Conservation (phyloP, 805 yeast species). For the Kluyveromyces aestuarii region DNA sequence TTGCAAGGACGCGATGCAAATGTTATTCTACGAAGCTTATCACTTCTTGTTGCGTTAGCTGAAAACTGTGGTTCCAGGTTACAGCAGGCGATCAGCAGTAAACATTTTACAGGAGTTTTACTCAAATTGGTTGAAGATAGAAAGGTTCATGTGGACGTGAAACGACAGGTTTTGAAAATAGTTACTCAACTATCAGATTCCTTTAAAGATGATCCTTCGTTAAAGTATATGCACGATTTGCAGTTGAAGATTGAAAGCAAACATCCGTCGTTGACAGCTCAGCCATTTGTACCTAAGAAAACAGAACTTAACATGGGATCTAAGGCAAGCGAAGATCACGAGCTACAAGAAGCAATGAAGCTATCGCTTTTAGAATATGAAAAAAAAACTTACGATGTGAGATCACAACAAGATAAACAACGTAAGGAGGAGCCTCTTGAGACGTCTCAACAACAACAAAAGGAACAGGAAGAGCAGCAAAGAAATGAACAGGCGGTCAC, state of each 20-base stretch:
- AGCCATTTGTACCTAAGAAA: slow-evolving; percentile 55
- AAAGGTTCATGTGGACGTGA: slow-evolving; percentile 57
- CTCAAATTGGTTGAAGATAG: slow-evolving; percentile 43
- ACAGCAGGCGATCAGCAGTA: slow-evolving; percentile 53
- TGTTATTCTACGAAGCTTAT: slow-evolving; percentile 49
- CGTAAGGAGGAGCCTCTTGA: background rate
- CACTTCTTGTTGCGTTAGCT: slow-evolving; percentile 50
- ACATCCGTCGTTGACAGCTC: slow-evolving; percentile 30
- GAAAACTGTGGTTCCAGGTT: slow-evolving; percentile 71
- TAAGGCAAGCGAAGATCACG: slow-evolving; percentile 61
- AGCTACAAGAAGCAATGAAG: slow-evolving; percentile 65
- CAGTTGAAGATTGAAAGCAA: slow-evolving; percentile 38
- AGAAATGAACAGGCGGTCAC: slow-evolving; percentile 12
- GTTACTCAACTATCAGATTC: slow-evolving; percentile 56
- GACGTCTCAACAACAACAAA: background rate
- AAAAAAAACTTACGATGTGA: slow-evolving; percentile 30
- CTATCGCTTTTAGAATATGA: slow-evolving; percentile 56
- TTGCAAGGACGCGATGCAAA: slow-evolving; percentile 51
- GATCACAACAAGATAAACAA: slow-evolving; percentile 1
- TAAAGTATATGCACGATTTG: slow-evolving; percentile 59
- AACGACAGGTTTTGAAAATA: slow-evolving; percentile 54
- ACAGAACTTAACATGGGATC: slow-evolving; percentile 38
- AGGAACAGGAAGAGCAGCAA: background rate
- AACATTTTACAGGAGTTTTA: slow-evolving; percentile 41
- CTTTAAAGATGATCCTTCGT: slow-evolving; percentile 66